Percentiles rank a stretch among this genome's conserved stretches.
These are phyloP conservation scores for Trichophyton simii DNA, from an alignment of 2,329 filamentous ascomycete species.

Conservation along the genomic window DNA sequence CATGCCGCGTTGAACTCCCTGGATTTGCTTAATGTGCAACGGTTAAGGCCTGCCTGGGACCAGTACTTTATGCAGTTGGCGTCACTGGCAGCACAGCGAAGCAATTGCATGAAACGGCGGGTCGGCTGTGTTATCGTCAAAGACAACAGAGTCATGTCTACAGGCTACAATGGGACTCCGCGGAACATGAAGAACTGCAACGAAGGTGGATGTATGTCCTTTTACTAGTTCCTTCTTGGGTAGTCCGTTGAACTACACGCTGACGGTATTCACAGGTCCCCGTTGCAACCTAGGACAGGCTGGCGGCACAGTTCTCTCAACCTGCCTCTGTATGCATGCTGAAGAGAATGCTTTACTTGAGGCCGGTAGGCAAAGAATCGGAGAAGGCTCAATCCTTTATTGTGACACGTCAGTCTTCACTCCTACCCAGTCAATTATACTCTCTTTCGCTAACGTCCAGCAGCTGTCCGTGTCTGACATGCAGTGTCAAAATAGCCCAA, in stretches of 20 bases:
- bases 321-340: conserved; percentile 92
- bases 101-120: conserved; percentile 96
- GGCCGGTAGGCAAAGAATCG: conserved; percentile 79
- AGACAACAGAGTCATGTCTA: conserved; percentile 77
- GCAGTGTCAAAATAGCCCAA: conserved; percentile 96
- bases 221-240: neutral
- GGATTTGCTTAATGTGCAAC: conserved; percentile 63
- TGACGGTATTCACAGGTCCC: conserved; percentile 29
- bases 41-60: conserved; percentile 85
- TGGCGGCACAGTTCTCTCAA: conserved; percentile 61
- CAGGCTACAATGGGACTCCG: conserved; percentile 96
- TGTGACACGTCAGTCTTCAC: conserved; percentile 56
- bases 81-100: conserved; percentile 74
- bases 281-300: conserved; percentile 68
- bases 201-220: conserved; percentile 63
- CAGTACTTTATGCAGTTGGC: conserved; percentile 98
- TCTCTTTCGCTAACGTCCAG: conserved; percentile 6
- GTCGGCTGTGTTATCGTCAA: conserved; percentile 89
- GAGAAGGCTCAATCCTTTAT: conserved; percentile 71
- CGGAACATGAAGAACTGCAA: conserved; percentile 79
- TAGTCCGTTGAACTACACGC: neutral
- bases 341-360: conserved; percentile 96
- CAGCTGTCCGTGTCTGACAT: conserved; percentile 84
- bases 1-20: conserved; percentile 60
- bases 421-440: conserved; percentile 6